A percentile compares a stretch with the other conserved stretches of the same genome.
Evolutionary conservation across 2,329 filamentous ascomycete species (phyloP).

Genomic region (Shiraia sp.): DNA sequence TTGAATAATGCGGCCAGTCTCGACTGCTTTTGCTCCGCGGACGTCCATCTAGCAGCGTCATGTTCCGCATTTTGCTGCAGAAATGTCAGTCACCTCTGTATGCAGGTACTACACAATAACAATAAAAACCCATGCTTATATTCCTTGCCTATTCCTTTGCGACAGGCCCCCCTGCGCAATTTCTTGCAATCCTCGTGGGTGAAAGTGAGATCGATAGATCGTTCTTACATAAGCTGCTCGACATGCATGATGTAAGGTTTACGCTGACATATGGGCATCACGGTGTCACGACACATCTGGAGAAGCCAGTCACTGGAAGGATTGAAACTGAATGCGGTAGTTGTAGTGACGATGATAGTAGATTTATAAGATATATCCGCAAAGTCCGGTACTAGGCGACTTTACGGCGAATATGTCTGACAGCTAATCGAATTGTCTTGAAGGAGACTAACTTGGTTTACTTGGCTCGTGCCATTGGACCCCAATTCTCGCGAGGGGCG

Average conservation of each 20-base stretch:
- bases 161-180: too few species aligned
- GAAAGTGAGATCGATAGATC: background rate
- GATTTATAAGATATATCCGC: too few species aligned
- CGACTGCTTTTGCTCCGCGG: constrained; percentile 12
- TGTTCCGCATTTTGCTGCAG: too few species aligned
- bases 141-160: too few species aligned
- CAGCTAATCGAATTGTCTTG: background rate
- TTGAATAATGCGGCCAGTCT: constrained; percentile 14
- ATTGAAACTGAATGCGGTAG: background rate
- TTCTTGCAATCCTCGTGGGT: background rate
- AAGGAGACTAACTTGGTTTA: constrained; percentile 8
- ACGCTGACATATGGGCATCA: background rate
- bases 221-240: background rate
- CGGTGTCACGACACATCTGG: constrained; percentile 2
- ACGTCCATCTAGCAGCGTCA: constrained; percentile 3
- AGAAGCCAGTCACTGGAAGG: background rate
- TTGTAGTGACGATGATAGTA: too few species aligned
- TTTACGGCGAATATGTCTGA: too few species aligned
- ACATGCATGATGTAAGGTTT: constrained; percentile 4
- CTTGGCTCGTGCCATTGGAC: constrained; percentile 68
- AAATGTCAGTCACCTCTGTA: background rate
- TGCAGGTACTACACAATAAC: constrained; percentile 12
- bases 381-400: too few species aligned
- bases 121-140: constrained; percentile 7
- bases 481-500: constrained; percentile 93